Conservation (phyloP, 495 filamentous ascomycete species). For the Neurospora sublineolata region DNA sequence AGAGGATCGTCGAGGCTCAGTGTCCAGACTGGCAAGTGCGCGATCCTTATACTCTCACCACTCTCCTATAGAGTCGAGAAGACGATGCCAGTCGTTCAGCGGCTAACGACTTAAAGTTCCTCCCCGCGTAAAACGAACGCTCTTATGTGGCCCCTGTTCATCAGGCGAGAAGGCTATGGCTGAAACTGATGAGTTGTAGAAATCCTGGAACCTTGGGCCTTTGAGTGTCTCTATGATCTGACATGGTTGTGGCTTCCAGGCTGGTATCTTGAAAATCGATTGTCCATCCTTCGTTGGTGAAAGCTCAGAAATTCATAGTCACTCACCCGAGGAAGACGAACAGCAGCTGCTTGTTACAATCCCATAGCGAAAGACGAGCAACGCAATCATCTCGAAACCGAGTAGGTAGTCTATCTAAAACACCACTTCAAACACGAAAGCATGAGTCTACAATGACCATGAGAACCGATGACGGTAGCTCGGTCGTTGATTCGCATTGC, state of each 20-base stretch:
- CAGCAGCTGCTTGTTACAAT: neutral
- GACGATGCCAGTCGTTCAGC: neutral
- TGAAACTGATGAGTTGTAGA: neutral
- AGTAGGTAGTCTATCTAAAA: neutral
- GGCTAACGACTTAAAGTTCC: neutral
- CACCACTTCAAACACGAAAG: neutral
- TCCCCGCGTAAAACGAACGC: neutral
- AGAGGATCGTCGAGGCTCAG: neutral
- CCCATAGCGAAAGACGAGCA: neutral
- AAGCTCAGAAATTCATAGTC: neutral
- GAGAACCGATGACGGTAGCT: neutral
- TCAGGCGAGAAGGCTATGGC: neutral
- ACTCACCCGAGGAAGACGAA: neutral
- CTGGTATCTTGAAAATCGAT: neutral
- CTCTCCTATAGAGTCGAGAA: neutral
- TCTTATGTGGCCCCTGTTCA: neutral
- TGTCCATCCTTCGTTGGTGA: neutral
- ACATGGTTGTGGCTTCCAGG: neutral
- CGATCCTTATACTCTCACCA: neutral
- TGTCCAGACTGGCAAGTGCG: neutral
- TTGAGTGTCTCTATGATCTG: neutral
- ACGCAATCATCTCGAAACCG: neutral
- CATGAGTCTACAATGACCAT: neutral
- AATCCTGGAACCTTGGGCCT: neutral
- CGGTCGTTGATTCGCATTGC: neutral